These are phyloP conservation scores for Allantophomopsis cytisporea DNA, from an alignment of 2,329 filamentous ascomycete species.

Conservation along the genomic window DNA sequence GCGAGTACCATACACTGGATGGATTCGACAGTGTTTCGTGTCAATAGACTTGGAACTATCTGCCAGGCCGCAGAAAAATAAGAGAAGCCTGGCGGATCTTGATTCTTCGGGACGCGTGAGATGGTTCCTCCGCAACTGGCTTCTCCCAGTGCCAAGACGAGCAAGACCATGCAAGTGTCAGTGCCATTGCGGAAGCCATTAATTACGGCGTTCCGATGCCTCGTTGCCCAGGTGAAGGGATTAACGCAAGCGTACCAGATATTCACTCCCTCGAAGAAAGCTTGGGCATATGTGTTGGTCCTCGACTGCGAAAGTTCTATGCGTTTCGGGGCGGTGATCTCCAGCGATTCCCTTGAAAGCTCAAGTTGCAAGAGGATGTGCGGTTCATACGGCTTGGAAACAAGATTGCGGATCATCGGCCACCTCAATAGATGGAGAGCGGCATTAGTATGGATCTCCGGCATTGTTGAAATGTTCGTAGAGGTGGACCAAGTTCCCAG, in stretches of 20 bases:
- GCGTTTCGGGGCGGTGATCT: constrained; percentile 47
- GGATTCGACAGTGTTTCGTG: constrained; percentile 62
- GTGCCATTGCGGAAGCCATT: constrained; percentile 67
- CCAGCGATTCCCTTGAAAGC: constrained; percentile 65
- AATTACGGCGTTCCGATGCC: constrained; percentile 63
- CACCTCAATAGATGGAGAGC: constrained; percentile 68
- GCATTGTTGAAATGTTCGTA: constrained; percentile 72
- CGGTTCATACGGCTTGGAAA: constrained; percentile 65
- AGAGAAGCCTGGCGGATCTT: constrained; percentile 61
- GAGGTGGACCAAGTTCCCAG: constrained; percentile 56
- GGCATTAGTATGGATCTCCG: constrained; percentile 71
- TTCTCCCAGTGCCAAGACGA: constrained; percentile 66
- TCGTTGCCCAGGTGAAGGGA: constrained; percentile 64
- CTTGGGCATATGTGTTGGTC: constrained; percentile 59
- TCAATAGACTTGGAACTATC: constrained; percentile 66
- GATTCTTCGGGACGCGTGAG: constrained; percentile 51
- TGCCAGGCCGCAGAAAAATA: constrained; percentile 76
- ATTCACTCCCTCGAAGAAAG: constrained; percentile 71
- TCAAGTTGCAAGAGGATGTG: constrained; percentile 73
- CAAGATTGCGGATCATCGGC: constrained; percentile 66
- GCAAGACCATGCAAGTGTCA: constrained; percentile 69
- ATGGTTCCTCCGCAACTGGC: constrained; percentile 67
- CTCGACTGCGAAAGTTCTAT: constrained; percentile 53
- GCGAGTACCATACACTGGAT: constrained; percentile 72
- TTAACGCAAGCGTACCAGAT: constrained; percentile 81